Evolutionary conservation across 1,284 basidiomycete genomes (phyloP).

Genomic region (Mycosarcoma maydis): DNA sequence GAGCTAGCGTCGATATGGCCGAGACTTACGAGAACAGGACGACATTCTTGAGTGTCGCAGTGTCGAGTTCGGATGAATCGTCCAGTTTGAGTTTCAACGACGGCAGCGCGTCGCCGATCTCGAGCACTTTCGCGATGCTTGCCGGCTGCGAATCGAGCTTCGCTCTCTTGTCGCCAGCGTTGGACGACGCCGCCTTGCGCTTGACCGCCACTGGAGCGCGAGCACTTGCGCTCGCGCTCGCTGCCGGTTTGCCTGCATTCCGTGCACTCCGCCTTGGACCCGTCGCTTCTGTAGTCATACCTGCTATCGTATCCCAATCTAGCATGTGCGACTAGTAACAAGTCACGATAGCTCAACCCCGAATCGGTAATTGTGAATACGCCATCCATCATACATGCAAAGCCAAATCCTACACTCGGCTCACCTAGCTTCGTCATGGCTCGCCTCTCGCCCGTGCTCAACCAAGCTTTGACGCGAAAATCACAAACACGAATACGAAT

Average conservation of each 20-base stretch:
- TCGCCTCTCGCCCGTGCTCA: constrained; percentile 3
- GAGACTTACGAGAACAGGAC: constrained; percentile 49
- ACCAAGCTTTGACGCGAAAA: not conserved
- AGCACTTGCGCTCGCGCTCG: too few species aligned
- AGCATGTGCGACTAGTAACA: too few species aligned
- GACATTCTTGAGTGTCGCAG: constrained; percentile 17
- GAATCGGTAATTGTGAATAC: too few species aligned
- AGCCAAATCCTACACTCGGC: too few species aligned
- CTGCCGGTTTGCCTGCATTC: constrained; percentile 32
- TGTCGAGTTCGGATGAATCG: constrained; percentile 15
- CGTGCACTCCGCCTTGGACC: constrained; percentile 33
- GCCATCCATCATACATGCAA: too few species aligned
- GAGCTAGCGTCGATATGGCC: too few species aligned
- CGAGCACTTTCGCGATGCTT: too few species aligned
- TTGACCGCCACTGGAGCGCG: constrained; percentile 16
- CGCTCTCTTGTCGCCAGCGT: constrained; percentile 20
- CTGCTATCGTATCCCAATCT: too few species aligned
- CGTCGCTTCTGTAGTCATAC: constrained; percentile 7
- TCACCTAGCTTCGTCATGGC: too few species aligned
- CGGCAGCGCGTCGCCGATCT: constrained; percentile 84
- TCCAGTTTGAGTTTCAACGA: constrained; percentile 75
- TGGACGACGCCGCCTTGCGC: constrained; percentile 6
- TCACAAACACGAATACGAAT: not conserved
- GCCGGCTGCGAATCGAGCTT: constrained; percentile 18
- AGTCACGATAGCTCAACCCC: too few species aligned